Evolutionary conservation across 2,329 filamentous ascomycete species (phyloP), one percentile per base, ranked within the genome.

Genomic region (Xylariales sp.): DNA sequence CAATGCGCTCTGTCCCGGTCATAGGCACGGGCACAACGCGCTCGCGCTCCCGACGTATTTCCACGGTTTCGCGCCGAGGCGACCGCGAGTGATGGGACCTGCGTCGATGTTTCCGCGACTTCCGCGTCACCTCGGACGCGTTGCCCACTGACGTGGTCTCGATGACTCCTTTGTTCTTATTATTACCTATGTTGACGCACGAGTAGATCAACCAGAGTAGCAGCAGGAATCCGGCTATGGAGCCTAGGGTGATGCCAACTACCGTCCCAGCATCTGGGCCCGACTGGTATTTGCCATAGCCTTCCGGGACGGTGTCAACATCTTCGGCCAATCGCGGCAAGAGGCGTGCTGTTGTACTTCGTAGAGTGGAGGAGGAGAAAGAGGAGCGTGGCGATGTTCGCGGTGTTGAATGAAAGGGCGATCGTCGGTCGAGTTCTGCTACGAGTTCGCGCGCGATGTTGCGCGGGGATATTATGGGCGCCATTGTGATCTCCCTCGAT

Each of bases 201-300:
- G 49, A 54, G 52, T 59, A 59, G 32, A 60, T 42, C 10, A 59
- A 36, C 42, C 42, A 52, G 16, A 60, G 45, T 22, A 58, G 31
- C 0, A 61, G 41, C 12, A 60, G 27, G 46, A 60, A 60, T 4
- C 54, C 58, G 74, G 18, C 79, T 69, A 48, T 65, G 39, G 62
- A 70, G 4, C 58, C 58, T 3, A 61, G 46, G 29, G 57, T 53
- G 39, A 71, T 57, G 55, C 56, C 54, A 51, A 60, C 56, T 12
- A 68, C 60, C 28, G 64, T 52, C 15, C 65, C 64, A 1, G 58
- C 40, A 14, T 44, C 43, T 9, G 57, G 58, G 1, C 57, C 57
- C 41, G 43, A 50, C 12, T 73, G 74, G 4, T 70, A 69, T 1
- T 73, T 70, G 21, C 68, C 58, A 46, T 59, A 59, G 29, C 51